These are phyloP conservation scores for Prunus davidiana DNA, from an alignment of 306 rosid species.

Conservation along the genomic window DNA sequence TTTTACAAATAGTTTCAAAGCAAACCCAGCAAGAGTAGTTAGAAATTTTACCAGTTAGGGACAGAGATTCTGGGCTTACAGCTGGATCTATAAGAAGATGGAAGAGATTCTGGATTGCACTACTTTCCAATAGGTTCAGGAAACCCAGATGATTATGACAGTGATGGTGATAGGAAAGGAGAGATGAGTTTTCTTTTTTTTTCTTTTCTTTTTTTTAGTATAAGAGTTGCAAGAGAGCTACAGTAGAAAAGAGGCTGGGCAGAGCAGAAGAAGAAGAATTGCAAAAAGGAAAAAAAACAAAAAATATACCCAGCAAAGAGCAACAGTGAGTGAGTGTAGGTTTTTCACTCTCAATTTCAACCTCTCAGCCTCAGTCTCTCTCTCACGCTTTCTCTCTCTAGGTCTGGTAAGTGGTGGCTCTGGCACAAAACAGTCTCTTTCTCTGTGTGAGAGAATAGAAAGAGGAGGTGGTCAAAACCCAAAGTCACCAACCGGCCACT, in stretches of 20 bases:
- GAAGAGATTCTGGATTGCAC: background rate
- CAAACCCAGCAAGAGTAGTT: background rate
- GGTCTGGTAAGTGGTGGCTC: background rate
- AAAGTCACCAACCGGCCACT: background rate
- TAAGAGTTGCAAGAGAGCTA: background rate
- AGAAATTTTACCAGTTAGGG: background rate
- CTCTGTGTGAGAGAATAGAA: background rate
- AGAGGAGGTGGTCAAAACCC: background rate
- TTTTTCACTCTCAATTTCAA: background rate
- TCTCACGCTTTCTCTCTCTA: background rate
- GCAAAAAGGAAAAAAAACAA: background rate
- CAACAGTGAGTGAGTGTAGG: background rate
- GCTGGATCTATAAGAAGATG: constrained; percentile 16
- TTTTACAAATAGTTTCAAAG: background rate
- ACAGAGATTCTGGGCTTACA: constrained; percentile 7
- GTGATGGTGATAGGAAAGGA: background rate
- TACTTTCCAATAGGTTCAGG: background rate
- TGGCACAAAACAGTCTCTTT: background rate
- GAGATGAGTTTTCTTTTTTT: background rate
- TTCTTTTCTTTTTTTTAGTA: background rate
- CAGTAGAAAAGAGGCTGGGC: background rate
- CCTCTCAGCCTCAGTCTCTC: background rate
- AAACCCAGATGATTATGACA: background rate
- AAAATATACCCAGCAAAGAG: background rate
- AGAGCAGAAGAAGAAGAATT: background rate